Base-by-base conservation (phyloP, 75 land plant genomes). In the Gnetum montanum region DNA sequence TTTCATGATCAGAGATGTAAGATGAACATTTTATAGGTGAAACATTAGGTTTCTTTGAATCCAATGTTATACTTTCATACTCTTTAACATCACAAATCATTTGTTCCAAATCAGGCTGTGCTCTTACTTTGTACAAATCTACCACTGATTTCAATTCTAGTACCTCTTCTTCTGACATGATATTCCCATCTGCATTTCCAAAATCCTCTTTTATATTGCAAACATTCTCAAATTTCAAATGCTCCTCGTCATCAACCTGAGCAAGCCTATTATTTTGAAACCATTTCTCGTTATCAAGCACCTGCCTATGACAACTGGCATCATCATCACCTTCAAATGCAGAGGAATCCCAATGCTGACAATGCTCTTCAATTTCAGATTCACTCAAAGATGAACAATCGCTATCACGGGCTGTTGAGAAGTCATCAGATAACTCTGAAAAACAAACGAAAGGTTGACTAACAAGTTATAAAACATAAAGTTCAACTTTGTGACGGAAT, bases 311-410 rank as follows among this genome's bases (percentile, higher is more conserved):
- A 48, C 71, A 75, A 24, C 79, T 76, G 10, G 70, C 70, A 62
- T 75, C 79, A 45, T 75, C 76, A 43, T 75, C 79, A 65, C 71
- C 76, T 33, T 75, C 79, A 60, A 71, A 75, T 49, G 79, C 56
- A 54, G 71, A 75, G 4, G 76, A 75, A 49, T 72, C 79, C 78
- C 79, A 75, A 46, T 71, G 57, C 10, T 71, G 77, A 23, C 73
- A 69, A 13, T 65, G 60, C 43, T 50, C 66, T 18, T 51, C 54
- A 51, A 51, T 51, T n/a, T 33, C 33, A 19, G 34, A 51, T 51
- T 51, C 54, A 51, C 54, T 51, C 22, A 31, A 31, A n/a, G n/a
- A n/a, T n/a, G n/a, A n/a, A 11, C 54, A 51, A 31, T 51, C 54
- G 24, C 70, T 66, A 57, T 75, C 79, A 40, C 60, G 70, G 11